Evolutionary conservation across 2,329 filamentous ascomycete genomes (phyloP).

Genomic region (Fusarium marasasianum): DNA sequence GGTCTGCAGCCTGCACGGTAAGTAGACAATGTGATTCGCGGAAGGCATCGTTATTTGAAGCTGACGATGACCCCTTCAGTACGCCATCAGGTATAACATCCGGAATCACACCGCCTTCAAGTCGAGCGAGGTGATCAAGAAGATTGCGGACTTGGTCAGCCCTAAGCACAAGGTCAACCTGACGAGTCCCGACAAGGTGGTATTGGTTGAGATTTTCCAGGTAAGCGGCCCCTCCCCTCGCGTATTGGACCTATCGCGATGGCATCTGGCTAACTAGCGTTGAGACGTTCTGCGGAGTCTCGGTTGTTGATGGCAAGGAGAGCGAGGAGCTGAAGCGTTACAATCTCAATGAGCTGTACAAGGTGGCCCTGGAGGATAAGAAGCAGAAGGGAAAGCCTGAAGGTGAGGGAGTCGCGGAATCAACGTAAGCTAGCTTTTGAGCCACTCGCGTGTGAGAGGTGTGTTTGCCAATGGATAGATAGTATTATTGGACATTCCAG

Average conservation of each 20-base stretch:
- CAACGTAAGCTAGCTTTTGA: slow-evolving; percentile 25
- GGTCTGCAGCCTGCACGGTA: slow-evolving; percentile 52
- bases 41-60: slow-evolving; percentile 2
- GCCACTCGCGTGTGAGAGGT: slow-evolving; percentile 4
- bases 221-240: slow-evolving; percentile 54
- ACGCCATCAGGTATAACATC: slow-evolving; percentile 83
- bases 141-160: slow-evolving; percentile 72
- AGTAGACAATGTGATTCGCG: slow-evolving; percentile 40
- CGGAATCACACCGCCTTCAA: slow-evolving; percentile 77
- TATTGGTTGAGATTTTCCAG: slow-evolving; percentile 83
- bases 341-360: slow-evolving; percentile 80
- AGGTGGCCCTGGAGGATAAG: slow-evolving; percentile 39
- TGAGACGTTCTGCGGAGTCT: slow-evolving; percentile 81
- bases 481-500: not conserved
- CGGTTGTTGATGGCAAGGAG: slow-evolving; percentile 74
- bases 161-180: slow-evolving; percentile 79
- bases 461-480: slow-evolving; percentile 16
- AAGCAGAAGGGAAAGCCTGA: slow-evolving; percentile 25
- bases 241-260: slow-evolving; percentile 31
- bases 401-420: slow-evolving; percentile 28
- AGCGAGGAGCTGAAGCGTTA: slow-evolving; percentile 80
- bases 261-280: slow-evolving; percentile 35
- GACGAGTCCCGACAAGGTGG: slow-evolving; percentile 79
- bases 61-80: slow-evolving; percentile 59
- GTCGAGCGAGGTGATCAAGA: slow-evolving; percentile 75